Conservation (phyloP, 305 asterid genomes). For the Stenogyne calaminthoides region DNA sequence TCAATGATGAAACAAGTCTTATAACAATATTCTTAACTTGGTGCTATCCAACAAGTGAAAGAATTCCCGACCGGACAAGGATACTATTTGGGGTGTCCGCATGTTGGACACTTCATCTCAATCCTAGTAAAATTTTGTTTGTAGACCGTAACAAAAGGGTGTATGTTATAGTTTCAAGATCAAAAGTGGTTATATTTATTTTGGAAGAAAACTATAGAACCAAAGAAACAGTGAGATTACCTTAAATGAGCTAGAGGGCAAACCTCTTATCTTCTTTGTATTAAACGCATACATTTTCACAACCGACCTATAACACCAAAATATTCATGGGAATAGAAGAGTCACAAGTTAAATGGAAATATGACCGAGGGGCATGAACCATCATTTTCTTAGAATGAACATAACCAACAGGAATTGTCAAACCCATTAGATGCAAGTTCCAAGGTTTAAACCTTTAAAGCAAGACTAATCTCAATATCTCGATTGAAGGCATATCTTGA, state of each 20-base stretch:
- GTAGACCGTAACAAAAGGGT: not conserved
- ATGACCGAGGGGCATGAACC: too few relatives aligned
- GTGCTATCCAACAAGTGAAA: too few relatives aligned
- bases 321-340: not conserved
- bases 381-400: not conserved
- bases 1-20: not conserved
- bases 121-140: too few relatives aligned
- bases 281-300: not conserved
- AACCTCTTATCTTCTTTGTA: not conserved
- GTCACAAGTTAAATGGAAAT: not conserved
- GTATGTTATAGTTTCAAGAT: not conserved
- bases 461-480: too few relatives aligned
- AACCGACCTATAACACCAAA: not conserved
- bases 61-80: not conserved
- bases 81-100: too few relatives aligned
- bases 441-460: too few relatives aligned
- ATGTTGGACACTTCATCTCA: not conserved
- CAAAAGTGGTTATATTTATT: too few relatives aligned
- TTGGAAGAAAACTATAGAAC: too few relatives aligned
- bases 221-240: too few relatives aligned
- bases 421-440: too few relatives aligned
- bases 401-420: not conserved
- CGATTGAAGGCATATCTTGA: too few relatives aligned
- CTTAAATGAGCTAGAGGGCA: too few relatives aligned
- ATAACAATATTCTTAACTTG: not conserved